A percentile compares a stretch with the other conserved stretches of the same genome.
phyloP scores from a whole-genome alignment of 2,329 filamentous ascomycete species.

The Fusarium fracticaudum region DNA sequence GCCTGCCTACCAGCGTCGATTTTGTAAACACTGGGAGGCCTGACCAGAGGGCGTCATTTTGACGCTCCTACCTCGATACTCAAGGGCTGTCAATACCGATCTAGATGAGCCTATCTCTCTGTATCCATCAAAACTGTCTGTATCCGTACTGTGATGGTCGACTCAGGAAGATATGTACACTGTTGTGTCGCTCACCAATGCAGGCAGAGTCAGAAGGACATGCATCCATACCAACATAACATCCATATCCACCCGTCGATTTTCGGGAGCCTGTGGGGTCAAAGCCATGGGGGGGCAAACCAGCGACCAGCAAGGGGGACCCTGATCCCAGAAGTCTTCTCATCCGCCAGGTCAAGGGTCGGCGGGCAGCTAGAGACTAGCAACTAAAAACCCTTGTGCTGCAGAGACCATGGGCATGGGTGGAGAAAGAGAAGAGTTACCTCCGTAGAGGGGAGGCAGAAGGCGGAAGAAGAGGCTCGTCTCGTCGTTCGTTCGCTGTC shows the following conservation, averaged over 20 bases:
- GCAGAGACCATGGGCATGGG: slow-evolving; percentile 11
- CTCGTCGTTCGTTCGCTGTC: slow-evolving; percentile 6
- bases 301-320: slow-evolving; percentile 24
- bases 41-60: slow-evolving; percentile 21
- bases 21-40: slow-evolving; percentile 9
- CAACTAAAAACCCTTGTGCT: slow-evolving; percentile 22
- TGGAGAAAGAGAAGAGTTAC: slow-evolving; percentile 5
- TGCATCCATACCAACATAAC: slow-evolving; percentile 17
- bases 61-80: background rate
- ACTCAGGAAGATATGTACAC: background rate
- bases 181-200: slow-evolving; percentile 1
- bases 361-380: slow-evolving; percentile 18
- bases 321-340: slow-evolving; percentile 30
- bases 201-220: slow-evolving; percentile 35
- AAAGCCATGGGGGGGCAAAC: slow-evolving; percentile 29
- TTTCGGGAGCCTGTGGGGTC: slow-evolving; percentile 37
- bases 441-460: slow-evolving; percentile 3
- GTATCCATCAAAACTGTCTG: background rate
- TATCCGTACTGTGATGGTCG: background rate
- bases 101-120: slow-evolving; percentile 3
- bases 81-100: slow-evolving; percentile 20
- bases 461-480: slow-evolving; percentile 21
- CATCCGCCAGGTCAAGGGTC: slow-evolving; percentile 30
- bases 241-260: slow-evolving; percentile 24
- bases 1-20: background rate